These are phyloP conservation scores for Fusarium sp. DNA, from an alignment of 2,329 filamentous ascomycete genomes.

Conservation along the genomic window DNA sequence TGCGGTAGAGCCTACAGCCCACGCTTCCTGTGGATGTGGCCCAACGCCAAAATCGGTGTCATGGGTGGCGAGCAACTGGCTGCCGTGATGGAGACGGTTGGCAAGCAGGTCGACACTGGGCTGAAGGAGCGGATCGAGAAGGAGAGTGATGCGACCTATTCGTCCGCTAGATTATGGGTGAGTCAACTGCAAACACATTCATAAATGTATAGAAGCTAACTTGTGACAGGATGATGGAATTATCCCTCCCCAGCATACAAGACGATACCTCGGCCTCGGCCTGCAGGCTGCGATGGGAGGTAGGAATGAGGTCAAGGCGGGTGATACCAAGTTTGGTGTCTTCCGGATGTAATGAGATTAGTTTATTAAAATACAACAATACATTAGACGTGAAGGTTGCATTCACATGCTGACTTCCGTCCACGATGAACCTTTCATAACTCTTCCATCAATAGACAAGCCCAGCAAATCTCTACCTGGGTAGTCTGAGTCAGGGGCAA, in stretches of 20 bases:
- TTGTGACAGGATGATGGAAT: constrained; percentile 77
- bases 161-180: constrained; percentile 89
- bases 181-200: constrained; percentile 35
- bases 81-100: constrained; percentile 94
- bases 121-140: constrained; percentile 86
- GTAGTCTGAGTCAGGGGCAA: background rate
- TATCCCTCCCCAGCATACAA: constrained; percentile 80
- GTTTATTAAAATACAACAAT: constrained; percentile 8
- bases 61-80: constrained; percentile 96
- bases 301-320: constrained; percentile 68
- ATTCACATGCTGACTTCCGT: background rate
- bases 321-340: constrained; percentile 79
- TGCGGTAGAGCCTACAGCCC: constrained; percentile 94
- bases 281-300: constrained; percentile 77
- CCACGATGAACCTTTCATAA: background rate
- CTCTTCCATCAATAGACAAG: background rate
- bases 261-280: constrained; percentile 77
- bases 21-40: constrained; percentile 95
- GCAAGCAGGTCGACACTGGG: constrained; percentile 81
- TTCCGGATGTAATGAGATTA: constrained; percentile 77
- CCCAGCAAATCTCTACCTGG: background rate
- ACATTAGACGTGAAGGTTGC: background rate
- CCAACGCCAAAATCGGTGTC: constrained; percentile 93
- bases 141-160: constrained; percentile 90
- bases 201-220: constrained; percentile 1